Percentiles rank a stretch among this genome's conserved stretches.
These are phyloP conservation scores for Schizopora paradoxa DNA, from an alignment of 1,284 basidiomycete species.

Conservation along the genomic window DNA sequence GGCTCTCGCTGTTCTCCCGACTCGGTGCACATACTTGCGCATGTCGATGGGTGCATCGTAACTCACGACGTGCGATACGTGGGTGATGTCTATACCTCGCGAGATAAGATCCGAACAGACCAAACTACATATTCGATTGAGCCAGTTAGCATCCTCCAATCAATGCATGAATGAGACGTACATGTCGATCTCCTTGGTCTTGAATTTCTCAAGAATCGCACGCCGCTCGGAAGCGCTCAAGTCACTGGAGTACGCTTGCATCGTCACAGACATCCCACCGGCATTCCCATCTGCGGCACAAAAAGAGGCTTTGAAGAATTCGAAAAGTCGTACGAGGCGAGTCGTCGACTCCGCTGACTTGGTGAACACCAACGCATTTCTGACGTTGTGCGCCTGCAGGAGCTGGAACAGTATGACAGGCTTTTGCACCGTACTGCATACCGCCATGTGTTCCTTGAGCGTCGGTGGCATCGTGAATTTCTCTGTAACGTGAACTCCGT, in stretches of 20 bases:
- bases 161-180: slow-evolving; percentile 34
- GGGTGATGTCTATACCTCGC: slow-evolving; percentile 92
- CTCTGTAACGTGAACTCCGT: slow-evolving; percentile 47
- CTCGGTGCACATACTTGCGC: slow-evolving; percentile 96
- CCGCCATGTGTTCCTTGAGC: slow-evolving; percentile 48
- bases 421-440: slow-evolving; percentile 41
- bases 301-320: slow-evolving; percentile 64
- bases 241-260: slow-evolving; percentile 84
- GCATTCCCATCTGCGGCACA: slow-evolving; percentile 17
- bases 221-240: slow-evolving; percentile 72
- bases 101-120: slow-evolving; percentile 95
- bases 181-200: slow-evolving; percentile 79
- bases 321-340: slow-evolving; percentile 78
- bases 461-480: slow-evolving; percentile 80
- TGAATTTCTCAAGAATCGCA: slow-evolving; percentile 76
- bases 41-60: slow-evolving; percentile 97
- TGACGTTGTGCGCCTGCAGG: slow-evolving; percentile 55
- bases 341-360: slow-evolving; percentile 91
- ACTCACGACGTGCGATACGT: slow-evolving; percentile 87
- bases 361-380: slow-evolving; percentile 86
- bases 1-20: slow-evolving; percentile 91
- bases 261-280: slow-evolving; percentile 35
- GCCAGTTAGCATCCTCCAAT: neutral
- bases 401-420: slow-evolving; percentile 89
- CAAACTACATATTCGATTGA: slow-evolving; percentile 45